Percentiles rank a stretch among this genome's conserved stretches.
These are phyloP conservation scores for Chrysanthemum lavandulifolium DNA, from an alignment of 129 eudicot genomes.

Conservation along the genomic window DNA sequence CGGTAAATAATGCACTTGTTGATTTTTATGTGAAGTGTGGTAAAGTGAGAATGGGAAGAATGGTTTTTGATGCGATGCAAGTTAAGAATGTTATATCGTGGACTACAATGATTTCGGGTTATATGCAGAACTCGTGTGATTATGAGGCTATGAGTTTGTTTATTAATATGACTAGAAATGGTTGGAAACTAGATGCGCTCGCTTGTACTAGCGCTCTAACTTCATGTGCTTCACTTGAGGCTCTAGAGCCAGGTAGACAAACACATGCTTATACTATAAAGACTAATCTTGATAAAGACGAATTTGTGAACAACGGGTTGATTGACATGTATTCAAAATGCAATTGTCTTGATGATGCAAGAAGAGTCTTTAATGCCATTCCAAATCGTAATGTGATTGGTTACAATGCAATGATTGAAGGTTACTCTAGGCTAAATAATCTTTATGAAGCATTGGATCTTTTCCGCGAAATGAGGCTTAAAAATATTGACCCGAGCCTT, in stretches of 20 bases:
- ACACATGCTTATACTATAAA: conserved; percentile 54
- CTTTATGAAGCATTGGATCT: conserved; percentile 56
- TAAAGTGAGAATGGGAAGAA: conserved; percentile 39
- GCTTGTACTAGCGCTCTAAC: conserved; percentile 61
- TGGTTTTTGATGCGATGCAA: conserved; percentile 48
- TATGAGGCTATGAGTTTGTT: conserved; percentile 48
- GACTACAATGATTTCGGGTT: conserved; percentile 78
- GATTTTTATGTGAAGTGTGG: conserved; percentile 69
- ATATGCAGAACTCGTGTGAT: conserved; percentile 59
- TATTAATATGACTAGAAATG: conserved; percentile 45
- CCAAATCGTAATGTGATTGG: conserved; percentile 36
- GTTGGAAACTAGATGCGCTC: conserved; percentile 58
- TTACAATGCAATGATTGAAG: conserved; percentile 73
- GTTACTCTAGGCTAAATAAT: conserved; percentile 48
- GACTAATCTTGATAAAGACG: conserved; percentile 38
- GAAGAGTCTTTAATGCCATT: conserved; percentile 40
- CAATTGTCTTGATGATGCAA: conserved; percentile 49
- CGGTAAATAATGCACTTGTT: conserved; percentile 57
- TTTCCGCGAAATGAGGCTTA: conserved; percentile 57
- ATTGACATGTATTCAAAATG: conserved; percentile 77
- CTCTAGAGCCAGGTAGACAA: conserved; percentile 52
- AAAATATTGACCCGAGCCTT: conserved; percentile 40
- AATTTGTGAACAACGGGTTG: conserved; percentile 56
- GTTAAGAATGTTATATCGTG: conserved; percentile 57
- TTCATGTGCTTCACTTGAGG: conserved; percentile 65